Evolutionary conservation across 2,329 filamentous ascomycete species (phyloP).

Genomic region (Colletotrichum phormii): DNA sequence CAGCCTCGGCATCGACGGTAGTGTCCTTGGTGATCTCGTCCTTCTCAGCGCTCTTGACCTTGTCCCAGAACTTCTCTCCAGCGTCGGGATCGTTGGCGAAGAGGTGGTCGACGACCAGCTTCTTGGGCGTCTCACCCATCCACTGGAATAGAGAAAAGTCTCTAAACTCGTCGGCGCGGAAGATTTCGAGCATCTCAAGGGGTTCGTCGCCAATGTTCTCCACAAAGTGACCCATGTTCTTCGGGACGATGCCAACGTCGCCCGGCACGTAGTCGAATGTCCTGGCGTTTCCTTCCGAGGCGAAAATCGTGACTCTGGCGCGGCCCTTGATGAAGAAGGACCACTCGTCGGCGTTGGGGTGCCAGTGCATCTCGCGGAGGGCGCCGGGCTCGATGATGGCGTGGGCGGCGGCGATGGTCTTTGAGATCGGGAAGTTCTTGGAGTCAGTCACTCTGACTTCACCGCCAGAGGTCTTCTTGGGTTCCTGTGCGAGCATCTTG

Average conservation of each 20-base stretch:
- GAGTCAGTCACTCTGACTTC: conserved; percentile 80
- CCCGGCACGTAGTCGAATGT: conserved; percentile 83
- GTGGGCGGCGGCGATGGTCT: conserved; percentile 78
- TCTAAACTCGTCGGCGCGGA: conserved; percentile 76
- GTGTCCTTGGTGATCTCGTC: conserved; percentile 59
- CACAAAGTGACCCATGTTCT: conserved; percentile 84
- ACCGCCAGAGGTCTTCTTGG: conserved; percentile 75
- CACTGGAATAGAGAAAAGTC: conserved; percentile 83
- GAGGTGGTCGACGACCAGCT: conserved; percentile 74
- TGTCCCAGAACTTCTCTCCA: conserved; percentile 71
- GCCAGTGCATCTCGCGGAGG: conserved; percentile 86
- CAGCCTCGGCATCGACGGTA: background rate
- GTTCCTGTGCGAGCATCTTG: conserved; percentile 76
- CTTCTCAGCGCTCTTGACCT: conserved; percentile 71
- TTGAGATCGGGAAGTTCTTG: conserved; percentile 78
- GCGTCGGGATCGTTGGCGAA: conserved; percentile 72
- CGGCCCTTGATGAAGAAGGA: conserved; percentile 81
- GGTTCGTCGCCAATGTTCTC: conserved; percentile 83
- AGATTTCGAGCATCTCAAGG: conserved; percentile 81
- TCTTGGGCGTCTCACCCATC: conserved; percentile 78
- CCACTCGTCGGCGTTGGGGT: conserved; percentile 84
- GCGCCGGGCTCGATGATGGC: conserved; percentile 78
- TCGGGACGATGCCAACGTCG: conserved; percentile 81
- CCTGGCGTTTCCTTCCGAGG: conserved; percentile 73
- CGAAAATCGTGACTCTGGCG: conserved; percentile 81